Conservation (phyloP, 2,329 filamentous ascomycete species). For the Penicillium sp. region DNA sequence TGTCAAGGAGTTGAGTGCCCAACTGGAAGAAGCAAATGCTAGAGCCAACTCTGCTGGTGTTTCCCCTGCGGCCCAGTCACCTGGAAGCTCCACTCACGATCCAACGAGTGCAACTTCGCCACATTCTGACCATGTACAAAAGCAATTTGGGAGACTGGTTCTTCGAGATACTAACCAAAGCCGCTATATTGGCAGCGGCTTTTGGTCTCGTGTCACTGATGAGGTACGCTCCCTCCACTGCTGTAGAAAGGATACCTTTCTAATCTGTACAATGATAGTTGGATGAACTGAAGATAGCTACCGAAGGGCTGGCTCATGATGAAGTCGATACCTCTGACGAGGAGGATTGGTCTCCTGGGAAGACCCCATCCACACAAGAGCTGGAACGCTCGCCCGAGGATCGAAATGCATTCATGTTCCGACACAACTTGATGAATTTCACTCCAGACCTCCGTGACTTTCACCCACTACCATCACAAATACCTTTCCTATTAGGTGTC, state of each 20-base stretch:
- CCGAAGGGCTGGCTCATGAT: constrained; percentile 38
- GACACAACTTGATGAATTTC: constrained; percentile 45
- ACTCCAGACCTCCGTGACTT: constrained; percentile 48
- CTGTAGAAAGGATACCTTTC: not conserved
- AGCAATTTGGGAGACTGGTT: constrained; percentile 57
- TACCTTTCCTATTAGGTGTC: constrained; percentile 59
- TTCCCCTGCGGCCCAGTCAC: constrained; percentile 39
- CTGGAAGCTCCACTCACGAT: constrained; percentile 31
- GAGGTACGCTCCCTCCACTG: constrained; percentile 52
- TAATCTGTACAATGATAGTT: constrained; percentile 22
- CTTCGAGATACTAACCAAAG: constrained; percentile 52
- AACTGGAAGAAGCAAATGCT: constrained; percentile 54
- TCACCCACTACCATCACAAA: constrained; percentile 61
- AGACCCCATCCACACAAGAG: constrained; percentile 41
- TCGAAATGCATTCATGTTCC: constrained; percentile 60
- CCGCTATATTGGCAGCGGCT: constrained; percentile 60
- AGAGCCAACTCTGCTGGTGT: constrained; percentile 30
- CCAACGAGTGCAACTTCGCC: constrained; percentile 16
- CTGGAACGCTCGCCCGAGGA: constrained; percentile 52
- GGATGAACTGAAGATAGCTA: constrained; percentile 25
- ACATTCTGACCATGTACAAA: constrained; percentile 38
- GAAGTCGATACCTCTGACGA: constrained; percentile 46
- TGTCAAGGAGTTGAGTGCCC: constrained; percentile 57
- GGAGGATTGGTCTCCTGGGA: constrained; percentile 39
- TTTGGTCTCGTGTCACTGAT: constrained; percentile 63